Conservation (phyloP, 2,329 filamentous ascomycete species). For the Fusarium sp. region DNA sequence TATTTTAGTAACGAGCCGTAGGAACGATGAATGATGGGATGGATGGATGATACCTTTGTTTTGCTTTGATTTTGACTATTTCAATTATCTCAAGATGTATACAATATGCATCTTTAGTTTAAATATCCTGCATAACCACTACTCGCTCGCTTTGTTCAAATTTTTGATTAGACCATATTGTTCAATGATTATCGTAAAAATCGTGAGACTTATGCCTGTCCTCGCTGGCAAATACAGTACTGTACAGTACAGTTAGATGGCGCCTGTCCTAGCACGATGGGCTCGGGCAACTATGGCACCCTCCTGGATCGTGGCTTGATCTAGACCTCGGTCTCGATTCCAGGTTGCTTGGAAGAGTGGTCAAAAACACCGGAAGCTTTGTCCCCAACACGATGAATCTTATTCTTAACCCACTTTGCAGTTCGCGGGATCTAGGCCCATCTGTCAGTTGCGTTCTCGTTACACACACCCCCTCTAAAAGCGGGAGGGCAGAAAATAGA, state of each 20-base stretch:
- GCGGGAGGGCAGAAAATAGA: constrained; percentile 20
- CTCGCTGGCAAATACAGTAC: background rate
- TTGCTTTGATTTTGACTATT: constrained; percentile 23
- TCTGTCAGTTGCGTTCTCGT: constrained; percentile 31
- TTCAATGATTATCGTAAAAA: constrained; percentile 3
- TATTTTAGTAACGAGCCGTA: constrained; percentile 28
- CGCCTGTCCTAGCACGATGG: constrained; percentile 1
- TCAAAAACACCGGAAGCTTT: constrained; percentile 70
- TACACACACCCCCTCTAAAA: constrained; percentile 9
- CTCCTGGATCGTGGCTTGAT: constrained; percentile 32
- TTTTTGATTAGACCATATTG: constrained; percentile 8
- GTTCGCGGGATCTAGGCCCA: constrained; percentile 56
- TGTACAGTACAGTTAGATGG: background rate
- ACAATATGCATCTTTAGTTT: background rate
- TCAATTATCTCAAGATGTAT: constrained; percentile 15
- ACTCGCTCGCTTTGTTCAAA: constrained; percentile 30
- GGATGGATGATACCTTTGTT: constrained; percentile 38
- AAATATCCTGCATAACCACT: constrained; percentile 1
- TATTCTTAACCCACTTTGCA: constrained; percentile 65
- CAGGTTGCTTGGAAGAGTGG: constrained; percentile 69
- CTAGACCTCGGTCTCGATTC: constrained; percentile 78
- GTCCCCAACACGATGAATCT: constrained; percentile 69
- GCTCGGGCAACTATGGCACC: constrained; percentile 6
- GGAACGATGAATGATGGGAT: constrained; percentile 39
- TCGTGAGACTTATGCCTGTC: background rate